Evolutionary conservation across 164 flowering plant genomes (phyloP), one percentile per base, ranked within the genome.

Genomic region (Nymphaea colorata): DNA sequence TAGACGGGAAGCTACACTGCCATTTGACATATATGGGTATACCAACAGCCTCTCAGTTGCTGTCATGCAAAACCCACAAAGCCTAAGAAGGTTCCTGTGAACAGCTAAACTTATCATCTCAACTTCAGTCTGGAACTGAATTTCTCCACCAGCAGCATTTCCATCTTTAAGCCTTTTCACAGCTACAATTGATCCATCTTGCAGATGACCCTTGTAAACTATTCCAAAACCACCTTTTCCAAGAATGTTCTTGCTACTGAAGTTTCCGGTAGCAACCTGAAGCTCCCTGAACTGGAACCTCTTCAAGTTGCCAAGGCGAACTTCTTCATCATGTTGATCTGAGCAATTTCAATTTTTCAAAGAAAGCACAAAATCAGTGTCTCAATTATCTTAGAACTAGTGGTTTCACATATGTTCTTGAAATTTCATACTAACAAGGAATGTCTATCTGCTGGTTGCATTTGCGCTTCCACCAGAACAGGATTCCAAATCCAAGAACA

Each of bases 51-150:
- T 82, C 74, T 89, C 95, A 2, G 83, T 68, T 43, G 82, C 55
- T 2, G 95, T 85, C 73, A 84, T 84, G 65, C 91, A 87, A 73
- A 87, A 89, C 0, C 95, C 95, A 64, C 74, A 79, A 8, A 89
- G 81, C 66, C 80, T 76, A 60, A 89, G 88, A 69, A 89, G 90
- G 75, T 89, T 87, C 0, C 95, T 78, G 65, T 89, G 95, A 57
- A 89, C 91, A 36, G 90, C 95, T 65, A 89, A 75, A 82, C 90
- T 85, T 71, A 89, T 89, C 91, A 86, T 85, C 69, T 89, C 90
- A 14, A 89, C 87, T 79, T 89, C 95, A 41, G 95, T 89, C 75
- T 89, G 88, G 74, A 89, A 89, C 70, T 89, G 95, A 10, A 79
- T 83, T 74, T 84, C 95, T 63, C 91, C 92, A 17, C 94, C 91